Conservation (phyloP, 1,139 yeast genomes). For the Scheffersomyces lignicola region DNA sequence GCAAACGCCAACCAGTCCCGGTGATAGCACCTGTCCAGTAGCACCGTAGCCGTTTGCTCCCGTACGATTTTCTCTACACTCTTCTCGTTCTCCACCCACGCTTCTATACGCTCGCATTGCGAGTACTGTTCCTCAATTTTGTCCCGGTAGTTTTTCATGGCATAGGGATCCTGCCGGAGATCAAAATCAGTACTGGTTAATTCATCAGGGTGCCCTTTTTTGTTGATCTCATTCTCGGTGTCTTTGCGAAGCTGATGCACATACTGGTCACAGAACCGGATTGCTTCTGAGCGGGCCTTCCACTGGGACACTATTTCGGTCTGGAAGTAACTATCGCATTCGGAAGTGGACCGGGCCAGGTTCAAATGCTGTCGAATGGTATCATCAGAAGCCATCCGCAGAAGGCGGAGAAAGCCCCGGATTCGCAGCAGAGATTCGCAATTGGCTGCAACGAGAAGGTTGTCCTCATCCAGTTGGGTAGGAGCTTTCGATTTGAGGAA, state of each 20-base stretch:
- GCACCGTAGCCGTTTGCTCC: constrained; percentile 31
- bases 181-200: constrained; percentile 19
- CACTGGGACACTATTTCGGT: constrained; percentile 37
- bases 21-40: constrained; percentile 39
- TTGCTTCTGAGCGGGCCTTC: constrained; percentile 29
- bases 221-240: constrained; percentile 4
- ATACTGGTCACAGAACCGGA: constrained; percentile 32
- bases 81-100: constrained; percentile 39
- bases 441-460: constrained; percentile 13
- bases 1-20: constrained; percentile 42
- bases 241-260: constrained; percentile 21
- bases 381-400: constrained; percentile 43
- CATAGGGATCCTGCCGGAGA: constrained; percentile 43
- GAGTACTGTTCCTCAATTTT: constrained; percentile 21
- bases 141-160: constrained; percentile 26
- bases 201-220: constrained; percentile 4
- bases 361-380: constrained; percentile 39
- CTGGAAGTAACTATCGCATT: constrained; percentile 32
- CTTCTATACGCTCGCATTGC: constrained; percentile 30
- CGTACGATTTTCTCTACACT: constrained; percentile 35
- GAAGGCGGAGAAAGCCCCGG: constrained; percentile 38
- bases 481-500: too few species aligned
- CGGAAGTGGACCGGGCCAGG: constrained; percentile 18
- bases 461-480: too few species aligned
- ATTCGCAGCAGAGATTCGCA: constrained; percentile 36